Conservation (phyloP, 805 yeast genomes). For the Monosporozyma yasuniensis region DNA sequence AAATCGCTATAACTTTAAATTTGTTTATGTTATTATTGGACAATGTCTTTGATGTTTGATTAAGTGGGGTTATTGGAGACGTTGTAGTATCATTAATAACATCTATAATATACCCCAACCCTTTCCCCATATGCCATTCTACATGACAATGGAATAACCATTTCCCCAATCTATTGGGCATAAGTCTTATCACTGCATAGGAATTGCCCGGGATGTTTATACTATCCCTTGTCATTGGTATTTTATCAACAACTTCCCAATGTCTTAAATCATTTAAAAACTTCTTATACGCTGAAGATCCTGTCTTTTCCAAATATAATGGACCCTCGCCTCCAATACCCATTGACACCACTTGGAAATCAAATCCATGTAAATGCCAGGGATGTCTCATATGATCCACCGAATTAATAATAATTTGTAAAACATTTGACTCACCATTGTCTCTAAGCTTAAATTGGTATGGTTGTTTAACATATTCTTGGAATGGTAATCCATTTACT, state of each 20-base stretch:
- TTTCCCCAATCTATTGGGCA: conserved; percentile 62
- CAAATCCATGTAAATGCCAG: conserved; percentile 56
- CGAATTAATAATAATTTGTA: conserved; percentile 60
- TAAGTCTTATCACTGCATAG: conserved; percentile 47
- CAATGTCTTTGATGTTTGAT: neutral
- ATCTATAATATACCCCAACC: conserved; percentile 41
- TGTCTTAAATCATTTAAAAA: conserved; percentile 15
- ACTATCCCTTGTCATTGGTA: conserved; percentile 57
- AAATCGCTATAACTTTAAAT: conserved; percentile 14
- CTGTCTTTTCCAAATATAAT: conserved; percentile 25
- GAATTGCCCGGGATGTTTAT: conserved; percentile 52
- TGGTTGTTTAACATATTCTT: conserved; percentile 43
- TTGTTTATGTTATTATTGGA: conserved; percentile 1
- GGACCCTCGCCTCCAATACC: conserved; percentile 37
- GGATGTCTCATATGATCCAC: conserved; percentile 61
- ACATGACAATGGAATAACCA: conserved; percentile 79
- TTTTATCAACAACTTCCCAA: conserved; percentile 31
- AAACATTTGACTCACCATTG: conserved; percentile 32
- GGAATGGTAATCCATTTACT: conserved; percentile 46
- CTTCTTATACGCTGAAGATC: conserved; percentile 35
- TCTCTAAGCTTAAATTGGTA: conserved; percentile 13
- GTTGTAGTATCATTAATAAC: neutral
- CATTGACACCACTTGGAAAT: conserved; percentile 42
- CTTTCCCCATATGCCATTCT: conserved; percentile 64
- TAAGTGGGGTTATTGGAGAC: neutral